Percentiles rank a stretch among this genome's conserved stretches.
Evolutionary conservation across 129 eudicot species (phyloP).

Genomic region (carrot (Daucus carota)): DNA sequence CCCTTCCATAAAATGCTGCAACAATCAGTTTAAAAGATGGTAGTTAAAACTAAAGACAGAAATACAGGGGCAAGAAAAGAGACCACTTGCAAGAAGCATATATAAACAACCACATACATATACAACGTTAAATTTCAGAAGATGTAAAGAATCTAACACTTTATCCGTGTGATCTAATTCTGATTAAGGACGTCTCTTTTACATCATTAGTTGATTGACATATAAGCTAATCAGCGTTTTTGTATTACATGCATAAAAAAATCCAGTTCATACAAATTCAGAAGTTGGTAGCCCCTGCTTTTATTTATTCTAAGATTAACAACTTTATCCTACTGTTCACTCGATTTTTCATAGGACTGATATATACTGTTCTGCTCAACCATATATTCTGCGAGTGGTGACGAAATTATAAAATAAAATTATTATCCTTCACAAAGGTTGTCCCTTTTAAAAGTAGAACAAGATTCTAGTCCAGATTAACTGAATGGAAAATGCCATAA

Average conservation of each 20-base stretch:
- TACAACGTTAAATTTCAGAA: not conserved
- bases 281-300: not conserved
- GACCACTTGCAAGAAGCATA: not conserved
- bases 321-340: not conserved
- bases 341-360: not conserved
- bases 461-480: not conserved
- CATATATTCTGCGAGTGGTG: not conserved
- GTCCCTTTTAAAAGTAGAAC: not conserved
- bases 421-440: not conserved
- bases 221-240: not conserved
- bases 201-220: not conserved
- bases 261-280: not conserved
- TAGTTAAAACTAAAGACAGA: not conserved
- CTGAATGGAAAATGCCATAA: not conserved
- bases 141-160: not conserved
- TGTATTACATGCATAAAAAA: not conserved
- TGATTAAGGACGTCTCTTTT: not conserved
- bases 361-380: not conserved
- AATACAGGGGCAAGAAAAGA: not conserved
- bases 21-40: constrained; percentile 14
- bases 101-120: not conserved
- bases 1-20: constrained; percentile 99
- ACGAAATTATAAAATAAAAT: not conserved
- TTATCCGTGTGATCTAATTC: too few relatives aligned
- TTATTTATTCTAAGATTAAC: not conserved